Percentiles rank a stretch among this genome's conserved stretches.
These are phyloP conservation scores for Kwoniella mangroviensis DNA, from an alignment of 768 basidiomycete genomes.

Conservation along the genomic window DNA sequence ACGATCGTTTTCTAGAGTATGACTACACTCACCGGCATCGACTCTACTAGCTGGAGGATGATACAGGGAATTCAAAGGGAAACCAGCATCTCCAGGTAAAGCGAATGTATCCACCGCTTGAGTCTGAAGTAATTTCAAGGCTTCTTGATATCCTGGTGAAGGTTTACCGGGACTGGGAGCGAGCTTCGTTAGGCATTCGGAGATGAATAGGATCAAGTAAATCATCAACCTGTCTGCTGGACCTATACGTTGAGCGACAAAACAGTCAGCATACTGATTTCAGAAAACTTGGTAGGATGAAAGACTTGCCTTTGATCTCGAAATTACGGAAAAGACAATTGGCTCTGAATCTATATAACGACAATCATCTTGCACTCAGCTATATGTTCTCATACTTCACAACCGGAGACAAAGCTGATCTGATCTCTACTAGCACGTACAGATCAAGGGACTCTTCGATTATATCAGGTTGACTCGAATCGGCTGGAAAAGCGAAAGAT, in stretches of 20 bases:
- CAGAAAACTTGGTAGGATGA: not conserved
- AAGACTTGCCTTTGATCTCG: constrained; percentile 78
- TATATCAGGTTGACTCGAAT: constrained; percentile 79
- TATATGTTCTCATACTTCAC: not conserved
- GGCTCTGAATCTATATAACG: constrained; percentile 71
- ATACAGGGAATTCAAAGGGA: constrained; percentile 90
- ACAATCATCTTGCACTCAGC: not conserved
- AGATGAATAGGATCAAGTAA: constrained; percentile 95
- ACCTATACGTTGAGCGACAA: constrained; percentile 51
- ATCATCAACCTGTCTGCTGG: constrained; percentile 94
- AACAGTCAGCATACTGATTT: not conserved
- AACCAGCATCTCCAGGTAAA: constrained; percentile 93
- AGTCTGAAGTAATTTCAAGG: constrained; percentile 83
- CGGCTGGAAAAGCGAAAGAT: constrained; percentile 63
- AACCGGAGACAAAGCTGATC: not conserved
- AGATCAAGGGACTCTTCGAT: constrained; percentile 95
- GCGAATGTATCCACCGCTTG: constrained; percentile 91
- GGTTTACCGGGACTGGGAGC: constrained; percentile 65
- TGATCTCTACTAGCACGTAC: constrained; percentile 24
- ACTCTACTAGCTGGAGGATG: constrained; percentile 73
- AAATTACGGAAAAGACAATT: constrained; percentile 99
- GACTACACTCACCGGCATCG: constrained; percentile 71
- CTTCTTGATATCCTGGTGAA: constrained; percentile 67
- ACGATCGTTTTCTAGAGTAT: not conserved
- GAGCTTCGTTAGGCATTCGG: constrained; percentile 92